phyloP scores from a whole-genome alignment of 306 rosid genomes.

The Prunus dulcis region DNA sequence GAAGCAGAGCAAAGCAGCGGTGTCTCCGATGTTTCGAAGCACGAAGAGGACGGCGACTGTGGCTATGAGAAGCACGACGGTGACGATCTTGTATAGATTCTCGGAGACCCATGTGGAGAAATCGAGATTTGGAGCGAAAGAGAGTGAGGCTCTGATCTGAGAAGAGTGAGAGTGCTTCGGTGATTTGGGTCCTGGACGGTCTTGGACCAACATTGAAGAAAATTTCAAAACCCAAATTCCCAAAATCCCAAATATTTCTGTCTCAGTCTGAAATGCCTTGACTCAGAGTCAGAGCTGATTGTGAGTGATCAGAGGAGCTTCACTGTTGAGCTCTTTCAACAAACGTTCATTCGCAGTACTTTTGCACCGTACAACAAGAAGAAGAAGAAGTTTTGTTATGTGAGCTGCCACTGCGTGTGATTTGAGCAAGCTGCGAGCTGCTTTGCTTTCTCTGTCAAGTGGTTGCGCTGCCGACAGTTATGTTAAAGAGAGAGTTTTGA shows the following conservation, averaged over 20 bases:
- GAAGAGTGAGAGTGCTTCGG: slow-evolving; percentile 37
- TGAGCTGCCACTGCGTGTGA: slow-evolving; percentile 5
- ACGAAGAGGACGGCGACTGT: slow-evolving; percentile 75
- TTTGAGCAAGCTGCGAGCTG: background rate
- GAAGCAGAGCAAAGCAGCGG: slow-evolving; percentile 87
- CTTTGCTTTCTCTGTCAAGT: slow-evolving; percentile 16
- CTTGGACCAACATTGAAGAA: slow-evolving; percentile 85
- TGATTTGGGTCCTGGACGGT: slow-evolving; percentile 57
- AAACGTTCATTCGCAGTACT: background rate
- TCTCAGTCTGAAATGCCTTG: background rate
- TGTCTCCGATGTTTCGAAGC: slow-evolving; percentile 81
- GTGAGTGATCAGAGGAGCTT: background rate
- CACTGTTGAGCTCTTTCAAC: background rate
- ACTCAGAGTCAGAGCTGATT: background rate
- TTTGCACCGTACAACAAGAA: background rate
- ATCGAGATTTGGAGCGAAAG: slow-evolving; percentile 53
- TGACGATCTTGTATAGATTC: slow-evolving; percentile 53
- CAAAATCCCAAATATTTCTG: background rate
- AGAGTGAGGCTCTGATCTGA: slow-evolving; percentile 36
- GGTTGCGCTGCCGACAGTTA: slow-evolving; percentile 59
- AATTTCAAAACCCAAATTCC: background rate
- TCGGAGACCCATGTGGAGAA: slow-evolving; percentile 83
- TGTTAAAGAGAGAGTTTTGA: slow-evolving; percentile 14
- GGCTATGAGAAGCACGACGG: slow-evolving; percentile 43
- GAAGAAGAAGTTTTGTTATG: background rate